These are phyloP conservation scores for Aspergillus sp. DNA, from an alignment of 2,329 filamentous ascomycete species.

Conservation along the genomic window DNA sequence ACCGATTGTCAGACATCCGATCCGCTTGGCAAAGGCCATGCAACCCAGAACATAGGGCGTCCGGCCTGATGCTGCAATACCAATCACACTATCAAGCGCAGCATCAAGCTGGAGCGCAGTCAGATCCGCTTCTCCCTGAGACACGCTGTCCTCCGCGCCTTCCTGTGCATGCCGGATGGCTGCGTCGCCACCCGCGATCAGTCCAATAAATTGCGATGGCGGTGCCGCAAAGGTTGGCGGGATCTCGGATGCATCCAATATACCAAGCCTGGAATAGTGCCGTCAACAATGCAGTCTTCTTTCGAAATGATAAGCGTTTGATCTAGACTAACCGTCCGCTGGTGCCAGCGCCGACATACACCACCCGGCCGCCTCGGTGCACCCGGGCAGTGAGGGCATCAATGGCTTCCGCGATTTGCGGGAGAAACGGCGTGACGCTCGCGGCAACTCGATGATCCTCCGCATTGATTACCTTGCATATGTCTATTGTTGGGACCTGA, in stretches of 20 bases:
- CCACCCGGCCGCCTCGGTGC: conserved; percentile 28
- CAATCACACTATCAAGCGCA: conserved; percentile 37
- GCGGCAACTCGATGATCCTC: conserved; percentile 34
- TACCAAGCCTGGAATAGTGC: conserved; percentile 29
- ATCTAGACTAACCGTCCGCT: conserved; percentile 37
- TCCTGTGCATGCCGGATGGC: conserved; percentile 42
- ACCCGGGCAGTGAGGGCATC: conserved; percentile 31
- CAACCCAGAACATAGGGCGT: conserved; percentile 44
- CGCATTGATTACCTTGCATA: conserved; percentile 38
- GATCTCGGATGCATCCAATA: conserved; percentile 44
- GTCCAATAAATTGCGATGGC: conserved; percentile 37
- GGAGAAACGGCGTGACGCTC: conserved; percentile 30
- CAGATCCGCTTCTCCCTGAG: conserved; percentile 31
- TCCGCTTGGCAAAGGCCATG: conserved; percentile 32
- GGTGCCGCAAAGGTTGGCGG: conserved; percentile 42
- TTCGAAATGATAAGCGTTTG: neutral
- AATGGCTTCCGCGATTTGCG: conserved; percentile 32
- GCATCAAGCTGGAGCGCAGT: conserved; percentile 26
- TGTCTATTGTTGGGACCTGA: conserved; percentile 35
- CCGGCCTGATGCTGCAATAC: conserved; percentile 44
- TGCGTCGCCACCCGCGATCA: conserved; percentile 43
- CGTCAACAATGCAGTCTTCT: neutral
- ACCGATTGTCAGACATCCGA: conserved; percentile 38
- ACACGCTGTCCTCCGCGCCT: conserved; percentile 40
- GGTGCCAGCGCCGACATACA: conserved; percentile 44